phyloP scores from a whole-genome alignment of 192 early-diverging fungal species.

The Mortierella alpina region DNA sequence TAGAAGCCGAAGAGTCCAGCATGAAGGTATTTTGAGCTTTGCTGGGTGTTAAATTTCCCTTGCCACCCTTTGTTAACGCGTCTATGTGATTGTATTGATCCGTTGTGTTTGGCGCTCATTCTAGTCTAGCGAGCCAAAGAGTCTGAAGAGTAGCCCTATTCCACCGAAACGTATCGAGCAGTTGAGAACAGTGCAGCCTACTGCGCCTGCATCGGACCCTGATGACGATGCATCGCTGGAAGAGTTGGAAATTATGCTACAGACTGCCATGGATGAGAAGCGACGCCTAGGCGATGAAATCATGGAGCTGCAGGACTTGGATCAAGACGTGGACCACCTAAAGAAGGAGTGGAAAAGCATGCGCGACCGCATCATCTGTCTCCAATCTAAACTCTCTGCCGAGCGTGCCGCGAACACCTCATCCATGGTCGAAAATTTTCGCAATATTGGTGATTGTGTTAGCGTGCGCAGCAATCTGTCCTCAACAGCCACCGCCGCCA shows the following conservation, averaged over 20 bases:
- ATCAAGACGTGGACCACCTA: constrained; percentile 7
- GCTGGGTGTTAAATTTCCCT: too few species aligned
- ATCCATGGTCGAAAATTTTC: neutral
- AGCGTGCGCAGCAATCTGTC: neutral
- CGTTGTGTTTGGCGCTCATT: too few species aligned
- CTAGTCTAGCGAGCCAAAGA: too few species aligned
- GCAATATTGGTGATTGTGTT: neutral
- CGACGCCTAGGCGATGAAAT: constrained; percentile 37
- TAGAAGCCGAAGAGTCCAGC: constrained; percentile 16
- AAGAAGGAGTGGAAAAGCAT: constrained; percentile 32
- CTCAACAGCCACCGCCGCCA: neutral
- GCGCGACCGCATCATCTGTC: constrained; percentile 25
- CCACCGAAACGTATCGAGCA: neutral
- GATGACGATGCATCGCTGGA: constrained; percentile 26
- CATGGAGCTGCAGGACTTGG: constrained; percentile 28
- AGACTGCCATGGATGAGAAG: constrained; percentile 42
- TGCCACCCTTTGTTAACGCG: too few species aligned
- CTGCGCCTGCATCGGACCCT: neutral
- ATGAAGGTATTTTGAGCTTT: neutral
- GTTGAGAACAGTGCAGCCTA: neutral
- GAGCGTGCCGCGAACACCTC: neutral
- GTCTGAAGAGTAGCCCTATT: too few species aligned
- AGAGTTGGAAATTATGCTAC: constrained; percentile 37
- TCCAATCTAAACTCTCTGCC: constrained; percentile 13
- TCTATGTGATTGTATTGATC: too few species aligned